Conservation (phyloP, 164 flowering plant genomes). For the Kingdonia uniflora region DNA sequence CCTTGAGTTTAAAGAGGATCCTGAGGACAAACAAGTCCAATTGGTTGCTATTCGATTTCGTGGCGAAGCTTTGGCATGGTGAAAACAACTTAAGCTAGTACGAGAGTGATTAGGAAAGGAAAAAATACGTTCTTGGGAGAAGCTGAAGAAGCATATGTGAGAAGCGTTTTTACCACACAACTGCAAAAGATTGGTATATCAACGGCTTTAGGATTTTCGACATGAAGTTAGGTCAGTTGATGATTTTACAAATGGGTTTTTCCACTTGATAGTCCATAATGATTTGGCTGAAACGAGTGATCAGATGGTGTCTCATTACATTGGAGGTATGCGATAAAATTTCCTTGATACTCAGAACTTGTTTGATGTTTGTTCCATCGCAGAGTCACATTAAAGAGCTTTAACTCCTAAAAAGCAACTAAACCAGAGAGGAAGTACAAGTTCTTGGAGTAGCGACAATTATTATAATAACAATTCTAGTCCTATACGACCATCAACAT, state of each 20-base stretch:
- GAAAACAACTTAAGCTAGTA: not conserved
- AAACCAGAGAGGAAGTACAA: no score
- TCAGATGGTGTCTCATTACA: not conserved
- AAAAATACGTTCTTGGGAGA: constrained; percentile 1
- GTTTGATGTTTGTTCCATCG: not conserved
- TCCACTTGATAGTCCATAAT: no score
- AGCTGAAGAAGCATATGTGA: no score
- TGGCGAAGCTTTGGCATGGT: constrained; percentile 1
- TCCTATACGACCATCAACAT: no score
- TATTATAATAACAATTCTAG: no score
- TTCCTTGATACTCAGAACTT: not conserved
- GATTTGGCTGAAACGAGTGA: not conserved
- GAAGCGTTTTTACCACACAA: no score
- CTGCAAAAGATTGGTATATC: no score
- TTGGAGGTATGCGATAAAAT: not conserved
- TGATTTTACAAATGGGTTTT: no score
- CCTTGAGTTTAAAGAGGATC: constrained; percentile 1
- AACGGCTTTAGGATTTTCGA: no score
- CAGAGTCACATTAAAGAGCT: not conserved
- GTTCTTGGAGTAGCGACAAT: no score
- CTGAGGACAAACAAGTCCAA: not conserved
- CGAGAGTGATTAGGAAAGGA: not conserved
- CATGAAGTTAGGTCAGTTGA: no score
- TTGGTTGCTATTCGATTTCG: not conserved
- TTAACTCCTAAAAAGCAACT: not conserved